A percentile compares a stretch with the other conserved stretches of the same genome.
phyloP scores from a whole-genome alignment of 2,329 filamentous ascomycete species.

The Coniochaeta pulveracea region DNA sequence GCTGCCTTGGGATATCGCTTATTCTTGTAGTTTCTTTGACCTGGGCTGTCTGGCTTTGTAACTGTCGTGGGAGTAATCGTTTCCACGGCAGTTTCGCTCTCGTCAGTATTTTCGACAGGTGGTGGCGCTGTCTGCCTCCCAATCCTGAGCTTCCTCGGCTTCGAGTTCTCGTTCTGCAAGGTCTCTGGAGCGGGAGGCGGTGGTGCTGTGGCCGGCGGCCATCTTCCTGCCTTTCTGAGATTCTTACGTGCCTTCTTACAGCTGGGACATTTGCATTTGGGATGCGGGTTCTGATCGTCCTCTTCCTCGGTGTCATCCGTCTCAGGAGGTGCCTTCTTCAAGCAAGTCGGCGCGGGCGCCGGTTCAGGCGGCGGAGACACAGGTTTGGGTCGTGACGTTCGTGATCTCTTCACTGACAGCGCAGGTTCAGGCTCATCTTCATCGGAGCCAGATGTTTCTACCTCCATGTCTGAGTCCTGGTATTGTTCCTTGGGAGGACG shows the following conservation, averaged over 20 bases:
- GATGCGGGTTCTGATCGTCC: background rate
- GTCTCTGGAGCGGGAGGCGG: too few species aligned
- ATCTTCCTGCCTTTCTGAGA: background rate
- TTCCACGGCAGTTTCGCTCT: too few species aligned
- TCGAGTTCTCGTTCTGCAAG: too few species aligned
- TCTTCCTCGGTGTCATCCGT: background rate
- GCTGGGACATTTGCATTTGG: background rate
- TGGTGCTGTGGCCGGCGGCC: too few species aligned
- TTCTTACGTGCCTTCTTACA: constrained; percentile 1
- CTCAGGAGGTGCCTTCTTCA: background rate
- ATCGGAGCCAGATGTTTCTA: constrained; percentile 2
- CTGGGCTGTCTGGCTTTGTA: constrained; percentile 1
- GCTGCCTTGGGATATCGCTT: constrained; percentile 1
- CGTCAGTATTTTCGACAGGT: background rate
- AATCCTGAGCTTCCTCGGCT: constrained; percentile 5
- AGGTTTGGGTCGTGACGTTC: background rate
- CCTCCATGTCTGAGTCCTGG: constrained; percentile 2
- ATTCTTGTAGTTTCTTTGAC: constrained; percentile 2
- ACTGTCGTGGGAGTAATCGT: too few species aligned
- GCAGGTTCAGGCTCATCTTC: too few species aligned
- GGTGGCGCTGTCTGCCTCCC: background rate
- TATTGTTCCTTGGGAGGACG: constrained; percentile 8
- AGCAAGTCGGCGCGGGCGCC: background rate
- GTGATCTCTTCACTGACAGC: background rate
- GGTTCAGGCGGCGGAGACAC: background rate